Percentiles rank a stretch among this genome's conserved stretches.
phyloP scores from a whole-genome alignment of 352 stramenopile species.

The Globisporangium polare region DNA sequence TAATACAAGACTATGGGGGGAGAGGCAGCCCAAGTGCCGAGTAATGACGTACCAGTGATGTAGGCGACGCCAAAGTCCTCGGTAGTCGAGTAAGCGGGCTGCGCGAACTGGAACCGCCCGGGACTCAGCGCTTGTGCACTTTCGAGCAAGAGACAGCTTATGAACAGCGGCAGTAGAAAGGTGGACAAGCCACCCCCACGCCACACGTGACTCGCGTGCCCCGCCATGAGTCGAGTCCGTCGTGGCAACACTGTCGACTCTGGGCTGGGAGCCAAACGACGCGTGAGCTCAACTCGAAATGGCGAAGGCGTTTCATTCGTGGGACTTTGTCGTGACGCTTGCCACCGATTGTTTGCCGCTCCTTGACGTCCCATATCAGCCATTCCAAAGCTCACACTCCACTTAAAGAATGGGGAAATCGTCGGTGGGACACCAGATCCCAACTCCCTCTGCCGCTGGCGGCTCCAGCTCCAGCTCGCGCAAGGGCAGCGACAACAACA shows the following conservation, averaged over 20 bases:
- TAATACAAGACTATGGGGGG: too few relatives aligned
- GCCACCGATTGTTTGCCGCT: background rate
- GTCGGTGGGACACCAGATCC: slow-evolving; percentile 18
- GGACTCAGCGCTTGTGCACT: slow-evolving; percentile 10
- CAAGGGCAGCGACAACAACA: background rate
- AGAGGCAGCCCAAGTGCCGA: too few relatives aligned
- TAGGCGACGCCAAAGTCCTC: slow-evolving; percentile 67
- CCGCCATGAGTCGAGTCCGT: background rate
- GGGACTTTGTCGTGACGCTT: background rate
- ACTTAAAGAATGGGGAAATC: slow-evolving; percentile 23
- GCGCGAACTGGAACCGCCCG: slow-evolving; percentile 58
- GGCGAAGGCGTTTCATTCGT: too few relatives aligned
- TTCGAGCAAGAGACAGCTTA: background rate
- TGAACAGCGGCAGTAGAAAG: background rate
- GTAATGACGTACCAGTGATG: slow-evolving; percentile 28
- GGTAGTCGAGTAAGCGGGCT: slow-evolving; percentile 49
- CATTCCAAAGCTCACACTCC: background rate
- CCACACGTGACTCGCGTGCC: background rate
- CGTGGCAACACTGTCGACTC: too few relatives aligned
- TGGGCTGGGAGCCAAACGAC: too few relatives aligned
- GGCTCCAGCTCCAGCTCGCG: background rate
- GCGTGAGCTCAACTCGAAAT: too few relatives aligned
- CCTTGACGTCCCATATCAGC: background rate
- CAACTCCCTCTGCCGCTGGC: slow-evolving; percentile 12
- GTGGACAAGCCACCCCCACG: too few relatives aligned